These are phyloP conservation scores for Gymnopilus junonius DNA, from an alignment of 768 basidiomycete species.

Conservation along the genomic window DNA sequence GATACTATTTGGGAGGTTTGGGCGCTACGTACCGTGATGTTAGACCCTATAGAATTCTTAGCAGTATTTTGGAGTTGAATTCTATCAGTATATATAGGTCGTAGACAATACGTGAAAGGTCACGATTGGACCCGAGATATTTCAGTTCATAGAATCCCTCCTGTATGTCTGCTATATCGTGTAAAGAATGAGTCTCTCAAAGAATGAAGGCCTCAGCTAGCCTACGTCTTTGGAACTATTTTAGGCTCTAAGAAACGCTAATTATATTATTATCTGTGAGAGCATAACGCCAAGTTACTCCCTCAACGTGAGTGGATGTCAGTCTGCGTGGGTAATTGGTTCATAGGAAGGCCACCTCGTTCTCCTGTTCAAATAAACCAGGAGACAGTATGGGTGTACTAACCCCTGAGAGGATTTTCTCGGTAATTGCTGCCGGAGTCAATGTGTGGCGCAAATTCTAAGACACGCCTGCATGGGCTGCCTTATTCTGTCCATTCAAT, in stretches of 20 bases:
- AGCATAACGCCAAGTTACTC: not conserved
- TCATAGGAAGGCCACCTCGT: not conserved
- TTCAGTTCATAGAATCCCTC: not conserved
- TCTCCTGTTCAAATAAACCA: not conserved
- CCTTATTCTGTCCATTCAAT: not conserved
- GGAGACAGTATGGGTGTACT: not conserved
- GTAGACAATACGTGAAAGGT: not conserved
- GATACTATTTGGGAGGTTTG: not conserved
- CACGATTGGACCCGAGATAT: not conserved
- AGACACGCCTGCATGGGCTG: not conserved
- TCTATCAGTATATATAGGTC: not conserved
- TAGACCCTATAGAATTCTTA: not conserved
- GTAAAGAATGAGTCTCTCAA: not conserved
- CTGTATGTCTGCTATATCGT: not conserved
- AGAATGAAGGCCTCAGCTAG: not conserved
- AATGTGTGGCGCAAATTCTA: slow-evolving; percentile 5
- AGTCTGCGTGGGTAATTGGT: not conserved
- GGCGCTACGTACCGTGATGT: not conserved
- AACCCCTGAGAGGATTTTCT: slow-evolving; percentile 2
- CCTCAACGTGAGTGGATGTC: not conserved
- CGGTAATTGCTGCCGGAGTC: slow-evolving; percentile 1
- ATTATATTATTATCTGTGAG: not conserved
- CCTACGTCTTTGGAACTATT: not conserved
- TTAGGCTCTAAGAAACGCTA: not conserved
- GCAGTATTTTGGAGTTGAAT: not conserved